Conservation (phyloP, 177 flowering plant genomes). For the Vitis hybrid region DNA sequence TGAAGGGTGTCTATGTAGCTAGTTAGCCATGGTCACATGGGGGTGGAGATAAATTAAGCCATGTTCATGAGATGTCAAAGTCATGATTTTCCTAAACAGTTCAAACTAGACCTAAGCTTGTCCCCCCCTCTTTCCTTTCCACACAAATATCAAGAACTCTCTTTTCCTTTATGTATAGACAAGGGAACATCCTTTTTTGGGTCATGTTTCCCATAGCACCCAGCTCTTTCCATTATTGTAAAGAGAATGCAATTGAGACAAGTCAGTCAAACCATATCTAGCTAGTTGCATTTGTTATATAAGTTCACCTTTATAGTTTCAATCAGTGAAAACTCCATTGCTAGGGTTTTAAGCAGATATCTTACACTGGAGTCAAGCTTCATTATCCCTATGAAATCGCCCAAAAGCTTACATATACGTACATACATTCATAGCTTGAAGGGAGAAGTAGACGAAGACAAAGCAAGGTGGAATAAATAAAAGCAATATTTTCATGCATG, state of each 20-base stretch:
- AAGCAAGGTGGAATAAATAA: too few relatives aligned
- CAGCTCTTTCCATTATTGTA: not conserved
- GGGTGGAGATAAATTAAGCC: conserved; percentile 29
- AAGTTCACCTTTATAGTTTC: too few relatives aligned
- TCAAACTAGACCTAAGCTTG: conserved; percentile 26
- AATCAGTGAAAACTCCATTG: too few relatives aligned
- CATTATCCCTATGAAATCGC: too few relatives aligned
- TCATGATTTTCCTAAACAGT: conserved; percentile 39
- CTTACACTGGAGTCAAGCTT: too few relatives aligned
- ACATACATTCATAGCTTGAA: too few relatives aligned
- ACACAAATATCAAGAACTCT: conserved; percentile 15
- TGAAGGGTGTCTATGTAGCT: too few relatives aligned
- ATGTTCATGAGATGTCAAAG: conserved; percentile 31
- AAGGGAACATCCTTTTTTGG: conserved; percentile 12
- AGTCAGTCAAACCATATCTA: conserved; percentile 8
- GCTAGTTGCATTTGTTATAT: too few relatives aligned
- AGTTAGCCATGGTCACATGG: conserved; percentile 36
- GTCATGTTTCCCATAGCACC: conserved; percentile 6
- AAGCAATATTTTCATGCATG: too few relatives aligned
- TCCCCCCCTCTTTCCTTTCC: conserved; percentile 22
- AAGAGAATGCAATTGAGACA: conserved; percentile 4
- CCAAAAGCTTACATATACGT: too few relatives aligned
- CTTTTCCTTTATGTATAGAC: not conserved
- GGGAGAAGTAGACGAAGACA: too few relatives aligned
- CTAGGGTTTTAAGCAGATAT: too few relatives aligned